Percentiles rank a stretch among this genome's conserved stretches.
Evolutionary conservation across 1,284 basidiomycete genomes (phyloP).

Genomic region (Limonomyces culmigenus): DNA sequence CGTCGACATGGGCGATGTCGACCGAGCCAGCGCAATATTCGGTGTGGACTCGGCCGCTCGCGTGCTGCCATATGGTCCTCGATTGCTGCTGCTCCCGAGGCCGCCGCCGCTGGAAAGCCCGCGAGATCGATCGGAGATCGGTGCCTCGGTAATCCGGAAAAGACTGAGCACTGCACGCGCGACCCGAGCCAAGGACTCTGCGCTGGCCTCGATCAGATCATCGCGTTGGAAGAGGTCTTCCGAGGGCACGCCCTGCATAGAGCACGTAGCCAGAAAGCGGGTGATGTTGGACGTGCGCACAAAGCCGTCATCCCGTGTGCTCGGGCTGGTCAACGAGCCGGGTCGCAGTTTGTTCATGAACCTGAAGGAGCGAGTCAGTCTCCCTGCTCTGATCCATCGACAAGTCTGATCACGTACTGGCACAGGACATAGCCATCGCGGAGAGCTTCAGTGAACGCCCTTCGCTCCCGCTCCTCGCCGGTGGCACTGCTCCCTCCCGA

Average conservation of each 20-base stretch:
- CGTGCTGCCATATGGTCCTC: constrained; percentile 17
- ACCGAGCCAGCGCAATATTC: constrained; percentile 23
- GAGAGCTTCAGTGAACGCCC: constrained; percentile 55
- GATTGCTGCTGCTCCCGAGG: constrained; percentile 8
- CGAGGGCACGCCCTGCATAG: constrained; percentile 39
- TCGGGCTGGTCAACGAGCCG: constrained; percentile 41
- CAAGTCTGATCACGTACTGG: constrained; percentile 41
- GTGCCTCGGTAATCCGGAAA: constrained; percentile 39
- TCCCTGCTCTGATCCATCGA: constrained; percentile 1
- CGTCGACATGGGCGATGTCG: constrained; percentile 14
- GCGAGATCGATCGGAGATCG: constrained; percentile 23
- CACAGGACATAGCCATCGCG: constrained; percentile 76
- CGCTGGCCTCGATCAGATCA: constrained; percentile 43
- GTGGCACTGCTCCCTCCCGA: constrained; percentile 24
- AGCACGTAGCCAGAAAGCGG: constrained; percentile 55
- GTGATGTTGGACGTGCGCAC: constrained; percentile 50
- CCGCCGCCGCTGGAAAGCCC: constrained; percentile 19
- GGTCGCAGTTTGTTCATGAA: constrained; percentile 59
- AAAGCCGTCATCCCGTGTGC: constrained; percentile 50
- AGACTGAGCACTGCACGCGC: constrained; percentile 51
- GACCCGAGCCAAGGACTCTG: constrained; percentile 46
- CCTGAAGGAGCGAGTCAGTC: constrained; percentile 21
- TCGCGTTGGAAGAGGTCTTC: constrained; percentile 53
- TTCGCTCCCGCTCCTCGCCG: constrained; percentile 58
- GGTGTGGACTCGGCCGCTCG: constrained; percentile 43